Evolutionary conservation across 441 rosid genomes (phyloP).

Genomic region (Macaranga tanarius): DNA sequence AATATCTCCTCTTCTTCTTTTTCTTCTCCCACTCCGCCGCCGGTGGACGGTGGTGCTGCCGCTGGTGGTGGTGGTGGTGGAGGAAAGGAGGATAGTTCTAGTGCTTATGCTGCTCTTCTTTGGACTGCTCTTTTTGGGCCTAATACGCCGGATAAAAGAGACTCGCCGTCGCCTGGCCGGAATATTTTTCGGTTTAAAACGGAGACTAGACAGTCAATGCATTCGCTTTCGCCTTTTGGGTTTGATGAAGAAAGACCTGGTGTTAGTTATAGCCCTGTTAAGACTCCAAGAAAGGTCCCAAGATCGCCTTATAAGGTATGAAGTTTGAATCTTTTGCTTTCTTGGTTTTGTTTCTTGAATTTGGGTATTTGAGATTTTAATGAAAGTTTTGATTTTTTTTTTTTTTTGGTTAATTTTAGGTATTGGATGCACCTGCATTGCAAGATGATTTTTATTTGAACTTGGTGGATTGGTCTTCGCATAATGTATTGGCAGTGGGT

Average conservation of each 20-base stretch:
- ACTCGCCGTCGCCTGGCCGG: constrained; percentile 41
- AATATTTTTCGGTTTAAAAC: constrained; percentile 85
- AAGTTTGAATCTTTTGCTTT: constrained; percentile 1
- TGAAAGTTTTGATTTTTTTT: neutral
- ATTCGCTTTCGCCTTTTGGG: constrained; percentile 64
- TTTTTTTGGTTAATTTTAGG: constrained; percentile 41
- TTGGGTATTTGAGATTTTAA: constrained; percentile 10
- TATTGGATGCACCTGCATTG: constrained; percentile 94
- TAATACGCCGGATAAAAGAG: constrained; percentile 70
- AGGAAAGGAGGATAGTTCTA: constrained; percentile 61
- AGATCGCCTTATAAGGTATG: constrained; percentile 88
- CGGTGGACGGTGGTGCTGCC: neutral
- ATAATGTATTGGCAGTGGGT: constrained; percentile 91
- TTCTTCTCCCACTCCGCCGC: constrained; percentile 31
- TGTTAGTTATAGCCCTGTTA: constrained; percentile 58
- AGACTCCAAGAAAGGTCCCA: constrained; percentile 75
- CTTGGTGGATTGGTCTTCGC: constrained; percentile 93
- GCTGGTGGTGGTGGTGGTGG: constrained; percentile 14
- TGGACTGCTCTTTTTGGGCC: constrained; percentile 81
- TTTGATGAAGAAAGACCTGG: constrained; percentile 59
- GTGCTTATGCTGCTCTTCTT: constrained; percentile 66
- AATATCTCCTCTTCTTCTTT: constrained; percentile 40
- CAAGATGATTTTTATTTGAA: constrained; percentile 98
- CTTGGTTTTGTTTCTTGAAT: neutral
- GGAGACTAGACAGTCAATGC: constrained; percentile 68